A percentile compares a stretch with the other conserved stretches of the same genome.
These are phyloP conservation scores for Nitzschia sp. DNA, from an alignment of 108 stramenopile genomes.

Conservation along the genomic window DNA sequence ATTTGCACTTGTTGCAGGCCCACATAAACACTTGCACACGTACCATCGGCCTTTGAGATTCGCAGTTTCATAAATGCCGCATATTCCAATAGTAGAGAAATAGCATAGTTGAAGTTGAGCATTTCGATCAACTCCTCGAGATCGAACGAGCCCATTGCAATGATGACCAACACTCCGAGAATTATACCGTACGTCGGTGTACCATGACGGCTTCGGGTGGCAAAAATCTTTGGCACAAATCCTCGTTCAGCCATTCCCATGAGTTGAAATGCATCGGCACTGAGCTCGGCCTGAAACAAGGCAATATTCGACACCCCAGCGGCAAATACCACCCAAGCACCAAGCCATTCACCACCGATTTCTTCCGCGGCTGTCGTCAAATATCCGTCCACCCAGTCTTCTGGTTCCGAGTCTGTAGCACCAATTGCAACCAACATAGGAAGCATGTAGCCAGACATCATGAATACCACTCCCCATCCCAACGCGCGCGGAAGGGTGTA, in stretches of 20 bases:
- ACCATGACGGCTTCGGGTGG: constrained; percentile 62
- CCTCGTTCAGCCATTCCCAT: constrained; percentile 93
- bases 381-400: constrained; percentile 85
- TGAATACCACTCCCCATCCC: constrained; percentile 54
- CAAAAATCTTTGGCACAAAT: constrained; percentile 74
- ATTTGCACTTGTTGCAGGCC: too few species aligned
- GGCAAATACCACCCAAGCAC: constrained; percentile 86
- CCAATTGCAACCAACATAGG: constrained; percentile 77
- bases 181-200: constrained; percentile 86
- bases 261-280: constrained; percentile 85
- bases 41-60: constrained; percentile 30
- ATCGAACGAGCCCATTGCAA: constrained; percentile 55
- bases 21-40: not conserved
- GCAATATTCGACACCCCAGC: constrained; percentile 85
- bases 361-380: constrained; percentile 68
- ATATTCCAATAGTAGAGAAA: constrained; percentile 85
- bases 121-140: constrained; percentile 84
- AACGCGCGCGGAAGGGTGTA: constrained; percentile 74
- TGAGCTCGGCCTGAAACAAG: constrained; percentile 90
- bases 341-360: constrained; percentile 85
- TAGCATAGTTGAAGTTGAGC: constrained; percentile 79
- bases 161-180: constrained; percentile 69
- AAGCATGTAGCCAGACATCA: constrained; percentile 61
- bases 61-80: constrained; percentile 90
- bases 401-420: constrained; percentile 56